Conservation (phyloP, 1,284 basidiomycete genomes). For the Ceratorhiza oryzae-sativae region DNA sequence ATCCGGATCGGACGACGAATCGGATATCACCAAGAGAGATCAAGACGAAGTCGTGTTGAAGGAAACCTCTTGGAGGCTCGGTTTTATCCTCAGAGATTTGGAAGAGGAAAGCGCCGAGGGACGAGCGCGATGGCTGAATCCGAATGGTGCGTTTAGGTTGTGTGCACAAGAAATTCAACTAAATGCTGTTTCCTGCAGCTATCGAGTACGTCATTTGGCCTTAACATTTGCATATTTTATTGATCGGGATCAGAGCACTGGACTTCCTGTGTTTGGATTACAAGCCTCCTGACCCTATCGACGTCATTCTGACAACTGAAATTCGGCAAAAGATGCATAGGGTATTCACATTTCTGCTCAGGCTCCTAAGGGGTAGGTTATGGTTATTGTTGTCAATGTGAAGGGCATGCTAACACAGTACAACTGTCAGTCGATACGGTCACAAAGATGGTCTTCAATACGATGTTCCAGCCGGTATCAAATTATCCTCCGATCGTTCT, state of each 20-base stretch:
- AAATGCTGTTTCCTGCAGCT: slow-evolving; percentile 50
- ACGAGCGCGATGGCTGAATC: slow-evolving; percentile 78
- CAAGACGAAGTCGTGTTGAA: slow-evolving; percentile 52
- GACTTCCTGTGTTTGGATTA: slow-evolving; percentile 90
- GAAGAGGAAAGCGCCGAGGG: slow-evolving; percentile 60
- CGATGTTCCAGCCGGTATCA: slow-evolving; percentile 44
- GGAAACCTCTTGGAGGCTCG: slow-evolving; percentile 78
- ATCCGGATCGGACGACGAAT: slow-evolving; percentile 38
- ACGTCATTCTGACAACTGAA: slow-evolving; percentile 69
- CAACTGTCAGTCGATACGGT: slow-evolving; percentile 70
- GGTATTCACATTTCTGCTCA: slow-evolving; percentile 77
- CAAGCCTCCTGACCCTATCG: slow-evolving; percentile 74
- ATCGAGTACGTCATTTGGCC: slow-evolving; percentile 62
- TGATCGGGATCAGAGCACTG: slow-evolving; percentile 60
- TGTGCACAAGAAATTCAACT: neutral
- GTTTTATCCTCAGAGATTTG: slow-evolving; percentile 80
- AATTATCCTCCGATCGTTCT: slow-evolving; percentile 55
- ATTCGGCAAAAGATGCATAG: slow-evolving; percentile 84
- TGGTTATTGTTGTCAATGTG: neutral
- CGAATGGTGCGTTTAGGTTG: slow-evolving; percentile 62
- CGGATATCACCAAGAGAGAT: slow-evolving; percentile 38
- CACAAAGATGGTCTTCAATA: slow-evolving; percentile 67
- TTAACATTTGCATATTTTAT: neutral
- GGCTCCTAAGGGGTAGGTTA: slow-evolving; percentile 72
- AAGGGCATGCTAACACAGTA: slow-evolving; percentile 16